Base-by-base conservation (phyloP, 1,284 basidiomycete species). In the Mycena citricolor region DNA sequence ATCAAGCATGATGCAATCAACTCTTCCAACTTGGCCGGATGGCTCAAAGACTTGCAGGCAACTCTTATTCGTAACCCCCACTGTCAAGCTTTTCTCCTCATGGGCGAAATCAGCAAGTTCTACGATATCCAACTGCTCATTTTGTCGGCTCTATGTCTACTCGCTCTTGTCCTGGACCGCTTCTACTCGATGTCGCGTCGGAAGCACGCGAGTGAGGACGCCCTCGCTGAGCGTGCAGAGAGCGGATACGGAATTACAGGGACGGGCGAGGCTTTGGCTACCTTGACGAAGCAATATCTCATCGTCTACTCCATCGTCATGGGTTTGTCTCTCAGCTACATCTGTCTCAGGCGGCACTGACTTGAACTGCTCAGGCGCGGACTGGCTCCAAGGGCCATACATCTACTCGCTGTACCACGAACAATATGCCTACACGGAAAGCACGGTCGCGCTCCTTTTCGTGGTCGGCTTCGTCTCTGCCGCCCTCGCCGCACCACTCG, bases 371-470 rank as follows among this genome's bases (percentile, higher is more conserved):
- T 19, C 22, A 86, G 84, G 77, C 44, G 81, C 84, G 46, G 84
- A 87, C 59, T 87, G 84, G 85, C 67, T 87, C n/a, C 83, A 87
- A 60, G 84, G 84, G 1, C 84, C 84, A 19, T 87, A 86, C 53
- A 69, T 86, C 0, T 87, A 86, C 57, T 83, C 81, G 16, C 65
- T 86, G 1, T 87, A 87, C 59, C 70, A 71, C 37, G 81, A 86
- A 37, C 81, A 86, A 55, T 86, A 86, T 51, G 65, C 60, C 4
- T 79, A 81, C 55, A 66, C 79, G 0, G 83, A 86, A 57, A 66
- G 79, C 25, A 62, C 77, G 19, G 82, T 88, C 8, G 83, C 83
- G 2, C 58, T 81, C 16, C 66, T 87, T 22, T 87, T 87, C 54
- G 82, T 87, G 8, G 83, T 80, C 0, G 84, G 85, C 1, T 87